These are phyloP conservation scores for Metarhizium album DNA, from an alignment of 2,329 filamentous ascomycete species.

Conservation along the genomic window DNA sequence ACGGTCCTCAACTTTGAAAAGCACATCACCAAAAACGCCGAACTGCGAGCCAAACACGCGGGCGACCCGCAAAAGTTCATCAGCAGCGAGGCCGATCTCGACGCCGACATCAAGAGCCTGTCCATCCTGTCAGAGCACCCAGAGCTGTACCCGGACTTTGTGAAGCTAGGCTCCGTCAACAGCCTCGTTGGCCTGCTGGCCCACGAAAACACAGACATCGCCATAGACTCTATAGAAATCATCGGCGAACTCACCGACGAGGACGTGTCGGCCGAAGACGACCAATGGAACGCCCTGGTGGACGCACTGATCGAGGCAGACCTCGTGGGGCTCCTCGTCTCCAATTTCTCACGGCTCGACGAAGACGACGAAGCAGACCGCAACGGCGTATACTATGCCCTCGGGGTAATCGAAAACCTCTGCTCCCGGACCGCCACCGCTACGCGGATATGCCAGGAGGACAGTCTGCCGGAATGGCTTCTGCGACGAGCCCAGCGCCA, in stretches of 20 bases:
- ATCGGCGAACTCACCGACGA: conserved; percentile 88
- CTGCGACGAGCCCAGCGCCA: conserved; percentile 58
- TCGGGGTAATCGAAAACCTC: conserved; percentile 77
- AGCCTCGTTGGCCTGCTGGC: conserved; percentile 74
- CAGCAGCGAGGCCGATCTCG: conserved; percentile 76
- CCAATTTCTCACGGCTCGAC: conserved; percentile 69
- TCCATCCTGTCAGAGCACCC: conserved; percentile 82
- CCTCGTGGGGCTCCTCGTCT: conserved; percentile 61
- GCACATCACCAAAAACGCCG: conserved; percentile 81
- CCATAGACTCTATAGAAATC: conserved; percentile 82
- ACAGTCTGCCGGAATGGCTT: conserved; percentile 64
- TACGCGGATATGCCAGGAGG: conserved; percentile 61
- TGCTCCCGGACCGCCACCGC: conserved; percentile 59
- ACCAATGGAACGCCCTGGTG: conserved; percentile 71
- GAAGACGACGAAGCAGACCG: conserved; percentile 65
- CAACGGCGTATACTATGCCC: conserved; percentile 74
- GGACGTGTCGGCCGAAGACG: conserved; percentile 70
- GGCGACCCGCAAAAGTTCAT: conserved; percentile 74
- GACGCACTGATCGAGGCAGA: conserved; percentile 57
- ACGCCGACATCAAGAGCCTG: conserved; percentile 75
- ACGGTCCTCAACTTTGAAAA: conserved; percentile 78
- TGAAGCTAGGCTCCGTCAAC: conserved; percentile 58
- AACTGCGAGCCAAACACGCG: conserved; percentile 78
- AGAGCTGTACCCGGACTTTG: conserved; percentile 71
- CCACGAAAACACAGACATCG: conserved; percentile 95